Base-by-base conservation (phyloP, 176 grass and related monocot genomes). In the Carex parvula region DNA sequence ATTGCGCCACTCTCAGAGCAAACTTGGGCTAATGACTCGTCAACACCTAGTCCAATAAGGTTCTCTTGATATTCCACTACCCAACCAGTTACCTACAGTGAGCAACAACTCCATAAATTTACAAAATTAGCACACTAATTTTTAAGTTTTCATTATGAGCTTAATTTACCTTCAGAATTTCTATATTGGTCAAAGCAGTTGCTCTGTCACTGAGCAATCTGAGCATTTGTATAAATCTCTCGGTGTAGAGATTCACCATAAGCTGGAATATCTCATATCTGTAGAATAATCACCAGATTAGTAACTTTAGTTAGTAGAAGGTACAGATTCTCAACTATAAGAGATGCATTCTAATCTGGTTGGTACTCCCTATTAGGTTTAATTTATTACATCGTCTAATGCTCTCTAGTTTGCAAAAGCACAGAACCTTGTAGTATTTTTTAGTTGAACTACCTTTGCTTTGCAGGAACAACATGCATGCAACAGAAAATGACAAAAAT, bases 211-310 rank as follows among this genome's bases (percentile, higher is more conserved):
- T 94, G 62, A 96, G 91, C 79, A 99, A 91, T 82, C 93, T 92
- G 83, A 99, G 91, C 93, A 99, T 96, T 82, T 96, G 97, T 78
- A 94, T 91, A 61, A 94, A 99, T 80, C 91, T 96, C 84, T 96
- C 97, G 0, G 91, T 96, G 78, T 99, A 99, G 71, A 99, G 90
- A 88, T 99, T 99, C 76, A 99, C 91, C 88, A 94, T 89, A 81
- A 96, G 93, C 85, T 99, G 97, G 90, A 96, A 99, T 87, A 99
- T 96, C 86, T 96, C 97, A 80, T 99, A 99, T 92, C 97, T 99
- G 83, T 65, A 66, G 44, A 86, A 90, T 71, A 84, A 83, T 60
- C 18, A 88, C 69, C 46, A 92, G 9, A 71, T 65, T 63, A 60
- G 33, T 82, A 81, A 10, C 41, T 78, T 69, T 17, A 54, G 53